Conservation (phyloP, 495 filamentous ascomycete species). For the Xylaria longipes region DNA sequence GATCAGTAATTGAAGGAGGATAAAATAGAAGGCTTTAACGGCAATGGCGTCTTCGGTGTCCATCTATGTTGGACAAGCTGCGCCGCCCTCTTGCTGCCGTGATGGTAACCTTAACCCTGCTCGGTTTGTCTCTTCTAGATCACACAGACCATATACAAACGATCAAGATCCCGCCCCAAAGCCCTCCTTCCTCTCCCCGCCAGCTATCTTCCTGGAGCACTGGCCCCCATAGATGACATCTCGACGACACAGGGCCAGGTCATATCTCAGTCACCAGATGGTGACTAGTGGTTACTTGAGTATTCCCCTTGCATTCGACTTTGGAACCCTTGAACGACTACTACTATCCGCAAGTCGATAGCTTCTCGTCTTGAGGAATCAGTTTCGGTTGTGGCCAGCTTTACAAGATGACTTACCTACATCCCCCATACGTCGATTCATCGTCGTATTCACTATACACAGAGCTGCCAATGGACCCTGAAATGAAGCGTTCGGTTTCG, state of each 20-base stretch:
- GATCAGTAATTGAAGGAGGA: not conserved
- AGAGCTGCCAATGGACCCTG: conserved; percentile 17
- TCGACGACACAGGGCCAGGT: not conserved
- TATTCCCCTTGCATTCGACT: not conserved
- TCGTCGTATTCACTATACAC: conserved; percentile 19
- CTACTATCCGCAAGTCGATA: not conserved
- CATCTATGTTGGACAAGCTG: conserved; percentile 15
- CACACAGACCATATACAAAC: conserved; percentile 23
- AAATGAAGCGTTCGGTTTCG: conserved; percentile 24
- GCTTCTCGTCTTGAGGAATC: not conserved
- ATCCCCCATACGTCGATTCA: conserved; percentile 5
- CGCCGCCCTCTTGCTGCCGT: conserved; percentile 14
- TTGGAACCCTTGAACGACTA: not conserved
- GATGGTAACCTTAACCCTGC: conserved; percentile 5
- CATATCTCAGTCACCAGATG: not conserved
- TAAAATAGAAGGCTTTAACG: conserved; percentile 15
- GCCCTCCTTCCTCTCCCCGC: not conserved
- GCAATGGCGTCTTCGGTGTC: conserved; percentile 7
- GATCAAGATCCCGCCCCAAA: conserved; percentile 18
- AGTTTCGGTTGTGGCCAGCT: not conserved
- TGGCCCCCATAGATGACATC: conserved; percentile 1
- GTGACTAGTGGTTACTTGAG: not conserved
- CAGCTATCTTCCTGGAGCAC: not conserved
- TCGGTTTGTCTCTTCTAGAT: not conserved
- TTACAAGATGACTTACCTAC: conserved; percentile 17